phyloP scores from a whole-genome alignment of 768 basidiomycete genomes.

The Macrolepiota albuminosa region DNA sequence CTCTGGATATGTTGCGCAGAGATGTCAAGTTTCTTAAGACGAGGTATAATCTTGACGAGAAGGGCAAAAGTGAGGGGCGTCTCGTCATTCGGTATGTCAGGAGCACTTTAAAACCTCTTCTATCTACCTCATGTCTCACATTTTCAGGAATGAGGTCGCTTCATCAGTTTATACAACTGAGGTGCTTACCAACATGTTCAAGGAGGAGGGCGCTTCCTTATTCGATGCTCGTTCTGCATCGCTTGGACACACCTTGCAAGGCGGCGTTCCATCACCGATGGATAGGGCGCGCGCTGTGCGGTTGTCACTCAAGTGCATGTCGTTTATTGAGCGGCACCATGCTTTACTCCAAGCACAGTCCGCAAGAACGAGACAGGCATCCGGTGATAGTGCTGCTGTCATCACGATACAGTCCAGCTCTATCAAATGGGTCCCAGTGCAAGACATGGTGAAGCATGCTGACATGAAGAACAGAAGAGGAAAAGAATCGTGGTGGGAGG shows the following conservation, averaged over 20 bases:
- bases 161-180: slow-evolving; percentile 90
- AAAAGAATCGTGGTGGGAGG: slow-evolving; percentile 74
- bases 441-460: slow-evolving; percentile 79
- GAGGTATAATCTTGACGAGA: slow-evolving; percentile 79
- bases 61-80: slow-evolving; percentile 90
- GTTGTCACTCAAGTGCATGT: slow-evolving; percentile 88
- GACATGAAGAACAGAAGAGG: slow-evolving; percentile 90
- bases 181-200: slow-evolving; percentile 88
- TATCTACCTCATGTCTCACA: neutral
- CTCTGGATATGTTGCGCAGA: slow-evolving; percentile 69
- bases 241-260: slow-evolving; percentile 97
- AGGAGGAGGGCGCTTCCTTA: slow-evolving; percentile 84
- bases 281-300: slow-evolving; percentile 91
- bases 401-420: slow-evolving; percentile 87
- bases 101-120: neutral
- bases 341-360: slow-evolving; percentile 44
- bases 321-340: slow-evolving; percentile 87
- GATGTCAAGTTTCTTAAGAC: slow-evolving; percentile 89
- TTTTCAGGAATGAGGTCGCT: slow-evolving; percentile 72
- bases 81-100: slow-evolving; percentile 81
- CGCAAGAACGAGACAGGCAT: slow-evolving; percentile 48
- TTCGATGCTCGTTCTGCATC: slow-evolving; percentile 98
- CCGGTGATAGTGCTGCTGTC: slow-evolving; percentile 70
- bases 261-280: slow-evolving; percentile 90
- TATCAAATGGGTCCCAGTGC: slow-evolving; percentile 79